These are phyloP conservation scores for Amborella trichopoda DNA, from an alignment of 164 flowering plant species.

Conservation along the genomic window DNA sequence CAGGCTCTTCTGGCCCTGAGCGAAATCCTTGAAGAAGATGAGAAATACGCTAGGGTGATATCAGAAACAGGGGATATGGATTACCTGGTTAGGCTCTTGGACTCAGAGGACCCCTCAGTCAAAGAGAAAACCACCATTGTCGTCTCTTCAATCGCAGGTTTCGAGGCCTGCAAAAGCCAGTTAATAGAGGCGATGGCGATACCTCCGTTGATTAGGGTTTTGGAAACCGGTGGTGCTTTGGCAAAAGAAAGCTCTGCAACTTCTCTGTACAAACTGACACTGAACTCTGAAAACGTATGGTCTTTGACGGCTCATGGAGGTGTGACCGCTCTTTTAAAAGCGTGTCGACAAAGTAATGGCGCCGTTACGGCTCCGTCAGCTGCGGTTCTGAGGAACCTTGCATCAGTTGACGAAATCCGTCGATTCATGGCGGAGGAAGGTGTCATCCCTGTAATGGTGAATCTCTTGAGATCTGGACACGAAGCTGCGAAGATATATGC, in stretches of 20 bases:
- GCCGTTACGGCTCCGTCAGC: conserved; percentile 42
- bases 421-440: conserved; percentile 77
- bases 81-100: conserved; percentile 39
- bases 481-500: conserved; percentile 43
- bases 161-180: conserved; percentile 23
- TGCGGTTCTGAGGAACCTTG: conserved; percentile 37
- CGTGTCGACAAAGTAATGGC: conserved; percentile 23
- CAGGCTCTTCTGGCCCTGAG: conserved; percentile 36
- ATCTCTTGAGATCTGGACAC: conserved; percentile 33
- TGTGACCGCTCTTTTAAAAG: conserved; percentile 52
- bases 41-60: conserved; percentile 43
- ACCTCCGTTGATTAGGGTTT: conserved; percentile 52
- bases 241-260: conserved; percentile 20
- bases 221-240: conserved; percentile 32
- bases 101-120: conserved; percentile 27
- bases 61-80: conserved; percentile 35
- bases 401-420: conserved; percentile 75
- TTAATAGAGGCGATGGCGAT: conserved; percentile 48
- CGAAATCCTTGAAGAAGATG: conserved; percentile 57
- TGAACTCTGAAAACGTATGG: conserved; percentile 83
- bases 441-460: conserved; percentile 33
- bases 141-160: conserved; percentile 35
- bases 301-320: conserved; percentile 90
- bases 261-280: conserved; percentile 35
- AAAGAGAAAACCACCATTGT: conserved; percentile 45